A percentile compares a stretch with the other conserved stretches of the same genome.
Evolutionary conservation across 495 filamentous ascomycete species (phyloP).

Genomic region (Immersiella caudata): DNA sequence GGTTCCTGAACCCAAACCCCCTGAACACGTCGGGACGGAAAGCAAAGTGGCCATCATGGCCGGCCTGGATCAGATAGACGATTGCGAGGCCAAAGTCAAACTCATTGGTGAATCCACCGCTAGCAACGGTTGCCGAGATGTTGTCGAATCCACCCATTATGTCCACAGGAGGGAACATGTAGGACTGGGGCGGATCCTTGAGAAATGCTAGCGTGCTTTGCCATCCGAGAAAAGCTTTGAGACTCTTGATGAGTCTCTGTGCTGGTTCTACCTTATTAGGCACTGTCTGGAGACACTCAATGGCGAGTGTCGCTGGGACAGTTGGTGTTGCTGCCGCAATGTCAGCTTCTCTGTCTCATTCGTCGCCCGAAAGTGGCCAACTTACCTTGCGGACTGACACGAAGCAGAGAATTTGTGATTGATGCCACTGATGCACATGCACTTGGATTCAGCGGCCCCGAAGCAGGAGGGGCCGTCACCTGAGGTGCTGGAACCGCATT

Average conservation of each 20-base stretch:
- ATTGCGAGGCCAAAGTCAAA: constrained; percentile 56
- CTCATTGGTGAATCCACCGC: constrained; percentile 48
- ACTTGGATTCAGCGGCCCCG: constrained; percentile 19
- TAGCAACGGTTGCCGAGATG: constrained; percentile 32
- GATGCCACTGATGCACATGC: constrained; percentile 35
- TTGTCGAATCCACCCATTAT: constrained; percentile 43
- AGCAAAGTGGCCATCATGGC: constrained; percentile 55
- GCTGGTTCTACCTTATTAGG: constrained; percentile 37
- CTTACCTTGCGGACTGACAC: constrained; percentile 29
- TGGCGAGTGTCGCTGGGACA: constrained; percentile 33
- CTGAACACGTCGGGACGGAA: constrained; percentile 36
- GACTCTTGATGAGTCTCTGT: constrained; percentile 37
- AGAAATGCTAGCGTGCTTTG: constrained; percentile 49
- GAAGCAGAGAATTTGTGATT: constrained; percentile 24
- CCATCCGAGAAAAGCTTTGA: constrained; percentile 39
- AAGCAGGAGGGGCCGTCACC: constrained; percentile 10
- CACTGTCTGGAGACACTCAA: constrained; percentile 36
- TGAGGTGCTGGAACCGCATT: constrained; percentile 31
- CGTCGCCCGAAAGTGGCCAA: background rate
- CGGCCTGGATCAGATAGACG: constrained; percentile 41
- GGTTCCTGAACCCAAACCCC: constrained; percentile 33
- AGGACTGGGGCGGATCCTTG: constrained; percentile 46
- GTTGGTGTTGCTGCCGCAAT: constrained; percentile 25
- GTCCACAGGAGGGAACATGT: constrained; percentile 43
- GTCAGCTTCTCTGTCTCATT: background rate